Evolutionary conservation across 306 rosid species (phyloP), one percentile per base, ranked within the genome.

Genomic region (Erythrophleum fordii): DNA sequence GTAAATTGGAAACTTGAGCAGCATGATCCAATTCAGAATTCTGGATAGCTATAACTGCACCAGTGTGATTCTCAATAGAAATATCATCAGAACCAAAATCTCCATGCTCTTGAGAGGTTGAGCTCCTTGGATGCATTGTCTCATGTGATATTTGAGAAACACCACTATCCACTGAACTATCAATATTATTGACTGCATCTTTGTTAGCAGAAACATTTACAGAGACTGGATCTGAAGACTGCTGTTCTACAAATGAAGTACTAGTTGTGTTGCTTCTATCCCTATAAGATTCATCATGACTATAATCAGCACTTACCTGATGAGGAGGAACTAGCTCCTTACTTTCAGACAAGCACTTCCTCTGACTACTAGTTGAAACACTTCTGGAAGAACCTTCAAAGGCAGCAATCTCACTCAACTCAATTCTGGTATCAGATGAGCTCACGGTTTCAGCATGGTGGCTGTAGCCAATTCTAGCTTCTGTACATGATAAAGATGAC

Each of bases 251-350:
- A 82, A 81, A 91, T 45, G 92, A 91, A 87, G 93, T 83, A 90
- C 92, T 89, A 92, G 92, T 89, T 69, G 90, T 25, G 81, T 80
- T 66, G 93, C 85, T 72, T 81, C 85, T 90, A 87, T 83, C 85
- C 75, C 89, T 92, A 90, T 20, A 80, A 79, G 97, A 87, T 78
- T 91, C 93, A 87, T 69, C 86, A 84, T 20, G 84, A 85, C 86
- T 73, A 85, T 69, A 83, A 84, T 78, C 91, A 77, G 81, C 88
- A 86, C 90, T 88, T 88, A 94, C 93, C 94, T 78, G 92, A 81
- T 73, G 89, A 86, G 88, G 91, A 85, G 93, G 86, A 82, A 84
- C 85, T 71, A 86, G 85, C 83, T 91, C 98, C 92, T 88, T 87
- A 80, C 81, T 86, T 52, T 88, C 91, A 83, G 89, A 87, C 88